Evolutionary conservation across 441 rosid species (phyloP).

Genomic region (Iberis amara): DNA sequence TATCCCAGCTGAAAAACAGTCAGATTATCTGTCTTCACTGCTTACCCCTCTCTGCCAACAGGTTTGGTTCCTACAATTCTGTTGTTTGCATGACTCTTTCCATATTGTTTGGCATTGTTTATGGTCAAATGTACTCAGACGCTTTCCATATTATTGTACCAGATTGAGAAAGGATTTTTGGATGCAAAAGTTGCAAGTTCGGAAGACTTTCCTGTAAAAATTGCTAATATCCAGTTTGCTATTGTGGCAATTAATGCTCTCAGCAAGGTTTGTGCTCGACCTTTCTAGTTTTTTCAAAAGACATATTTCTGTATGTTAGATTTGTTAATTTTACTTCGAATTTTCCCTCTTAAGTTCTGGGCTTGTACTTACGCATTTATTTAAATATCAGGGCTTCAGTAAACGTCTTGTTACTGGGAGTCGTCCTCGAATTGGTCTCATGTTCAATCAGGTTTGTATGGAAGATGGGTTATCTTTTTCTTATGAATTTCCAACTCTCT

Average conservation of each 20-base stretch:
- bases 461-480: slow-evolving; percentile 3
- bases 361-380: slow-evolving; percentile 24
- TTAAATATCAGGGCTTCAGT: slow-evolving; percentile 68
- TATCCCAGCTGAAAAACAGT: slow-evolving; percentile 73
- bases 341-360: slow-evolving; percentile 4
- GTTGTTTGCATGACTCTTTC: slow-evolving; percentile 10
- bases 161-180: slow-evolving; percentile 64
- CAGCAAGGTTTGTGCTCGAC: slow-evolving; percentile 70
- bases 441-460: slow-evolving; percentile 85
- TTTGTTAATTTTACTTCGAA: slow-evolving; percentile 4
- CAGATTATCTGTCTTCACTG: slow-evolving; percentile 77
- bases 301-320: slow-evolving; percentile 8
- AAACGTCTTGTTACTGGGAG: slow-evolving; percentile 80
- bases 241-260: slow-evolving; percentile 86
- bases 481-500: not conserved
- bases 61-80: slow-evolving; percentile 38
- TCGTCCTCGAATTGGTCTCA: slow-evolving; percentile 79
- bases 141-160: slow-evolving; percentile 27
- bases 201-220: slow-evolving; percentile 51
- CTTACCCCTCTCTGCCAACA: slow-evolving; percentile 85
- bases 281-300: slow-evolving; percentile 25
- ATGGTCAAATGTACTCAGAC: slow-evolving; percentile 11
- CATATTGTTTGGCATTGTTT: slow-evolving; percentile 1
- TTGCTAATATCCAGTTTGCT: slow-evolving; percentile 62
- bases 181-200: slow-evolving; percentile 44